These are phyloP conservation scores for Eleusine indica DNA, from an alignment of 176 grass and related monocot species.

Conservation along the genomic window DNA sequence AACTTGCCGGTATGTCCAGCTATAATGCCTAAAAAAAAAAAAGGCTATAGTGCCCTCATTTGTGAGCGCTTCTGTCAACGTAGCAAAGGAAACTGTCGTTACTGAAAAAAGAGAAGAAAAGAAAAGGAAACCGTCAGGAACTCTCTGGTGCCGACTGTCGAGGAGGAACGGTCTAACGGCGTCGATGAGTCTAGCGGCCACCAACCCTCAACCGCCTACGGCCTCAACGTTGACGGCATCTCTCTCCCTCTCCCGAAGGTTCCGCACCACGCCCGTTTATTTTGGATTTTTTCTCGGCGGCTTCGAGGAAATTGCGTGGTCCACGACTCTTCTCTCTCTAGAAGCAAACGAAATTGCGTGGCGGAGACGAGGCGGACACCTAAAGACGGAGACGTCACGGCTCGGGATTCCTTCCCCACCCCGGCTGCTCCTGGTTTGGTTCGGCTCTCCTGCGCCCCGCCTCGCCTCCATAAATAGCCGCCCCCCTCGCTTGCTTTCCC, in stretches of 20 bases:
- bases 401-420: slow-evolving; percentile 19
- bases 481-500: neutral
- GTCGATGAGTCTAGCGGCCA: neutral
- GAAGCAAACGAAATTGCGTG: neutral
- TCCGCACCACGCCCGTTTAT: neutral
- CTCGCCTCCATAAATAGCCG: neutral
- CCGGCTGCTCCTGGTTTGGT: neutral
- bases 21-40: too few relatives aligned
- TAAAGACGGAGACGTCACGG: slow-evolving; percentile 42
- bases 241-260: neutral
- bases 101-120: too few relatives aligned
- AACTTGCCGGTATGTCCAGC: too few relatives aligned
- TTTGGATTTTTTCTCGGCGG: neutral
- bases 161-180: neutral
- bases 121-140: neutral
- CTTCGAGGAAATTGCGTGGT: slow-evolving; percentile 9
- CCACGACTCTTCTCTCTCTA: neutral
- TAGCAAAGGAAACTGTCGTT: neutral
- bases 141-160: too few relatives aligned
- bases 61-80: neutral
- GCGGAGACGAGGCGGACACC: neutral
- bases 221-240: neutral
- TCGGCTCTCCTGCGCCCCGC: neutral
- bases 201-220: neutral
- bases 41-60: too few relatives aligned